Base-by-base conservation (phyloP, 129 eudicot species). In the Chrysanthemum seticuspe region DNA sequence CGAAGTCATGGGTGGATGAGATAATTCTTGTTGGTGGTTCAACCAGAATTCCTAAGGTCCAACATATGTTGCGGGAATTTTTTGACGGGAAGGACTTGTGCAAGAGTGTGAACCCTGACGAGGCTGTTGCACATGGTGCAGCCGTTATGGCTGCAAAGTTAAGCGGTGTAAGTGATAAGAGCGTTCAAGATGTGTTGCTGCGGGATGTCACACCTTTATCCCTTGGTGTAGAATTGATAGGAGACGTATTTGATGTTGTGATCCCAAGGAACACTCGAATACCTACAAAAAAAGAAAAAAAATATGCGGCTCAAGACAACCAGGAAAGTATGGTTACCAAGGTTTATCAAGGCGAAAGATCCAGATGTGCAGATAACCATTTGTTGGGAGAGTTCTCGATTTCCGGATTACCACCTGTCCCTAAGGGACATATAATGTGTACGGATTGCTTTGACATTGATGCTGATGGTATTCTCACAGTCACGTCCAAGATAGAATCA, bases 41-140 rank as follows among this genome's bases (percentile, higher is more conserved):
- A 15, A 69, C 63, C 10, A 53, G 74, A 44, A 69, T 69, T n/a
- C 51, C 63, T 3, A 69, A 69, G 63, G 74, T 69, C 15, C 63
- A 69, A 6, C 31, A 15, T 27, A 69, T 69, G 74, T 21, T 69
- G n/a, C 31, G 54, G 34, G 74, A 54, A 9, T 53, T 8, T 53
- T 29, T 69, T 15, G 27, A 27, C 16, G 74, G 63, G n/a, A 54
- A 4, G 4, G 74, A 69, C 10, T 29, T 54, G 18, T 69, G 63
- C 63, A 69, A 69, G 63, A 69, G 51, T 31, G 50, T 69, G 52
- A 53, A 69, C 16, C 12, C 74, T n/a, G 74, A 69, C 11, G 74
- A 69, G 63, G 74, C 75, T 36, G 75, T 71, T 71, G 65, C 65
- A 2, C 56, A 56, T 56, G 75, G 75, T 36, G 75, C 75, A 4